phyloP scores from a whole-genome alignment of 2,329 filamentous ascomycete genomes.

The Aspergillus fumigatus region DNA sequence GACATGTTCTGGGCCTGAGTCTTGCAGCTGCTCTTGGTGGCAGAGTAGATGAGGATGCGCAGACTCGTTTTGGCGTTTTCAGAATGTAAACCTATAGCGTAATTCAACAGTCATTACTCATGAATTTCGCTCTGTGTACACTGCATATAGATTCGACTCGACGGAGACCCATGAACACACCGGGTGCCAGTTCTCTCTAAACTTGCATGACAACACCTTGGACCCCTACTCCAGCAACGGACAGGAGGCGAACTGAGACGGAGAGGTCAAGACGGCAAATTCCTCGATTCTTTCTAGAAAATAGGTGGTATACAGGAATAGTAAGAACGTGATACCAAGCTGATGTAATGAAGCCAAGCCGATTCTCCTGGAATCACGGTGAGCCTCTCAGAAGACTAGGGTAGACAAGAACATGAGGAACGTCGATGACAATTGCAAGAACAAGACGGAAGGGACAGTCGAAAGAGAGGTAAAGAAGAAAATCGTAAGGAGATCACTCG shows the following conservation, averaged over 20 bases:
- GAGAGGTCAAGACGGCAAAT: neutral
- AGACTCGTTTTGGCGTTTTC: constrained; percentile 73
- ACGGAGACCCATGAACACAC: neutral
- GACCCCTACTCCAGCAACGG: neutral
- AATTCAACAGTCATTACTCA: neutral
- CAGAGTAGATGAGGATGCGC: constrained; percentile 54
- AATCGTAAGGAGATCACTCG: neutral
- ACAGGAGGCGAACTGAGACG: neutral
- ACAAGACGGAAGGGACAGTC: neutral
- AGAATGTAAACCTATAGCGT: constrained; percentile 58
- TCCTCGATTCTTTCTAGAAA: neutral
- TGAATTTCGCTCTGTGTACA: neutral
- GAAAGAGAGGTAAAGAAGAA: neutral
- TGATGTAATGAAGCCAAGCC: neutral
- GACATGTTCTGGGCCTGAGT: constrained; percentile 67
- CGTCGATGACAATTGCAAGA: neutral
- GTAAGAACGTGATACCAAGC: neutral
- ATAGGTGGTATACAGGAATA: constrained; percentile 6
- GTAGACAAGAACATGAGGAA: constrained; percentile 1
- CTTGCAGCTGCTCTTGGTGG: constrained; percentile 67
- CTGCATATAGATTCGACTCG: neutral
- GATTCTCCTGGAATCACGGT: neutral
- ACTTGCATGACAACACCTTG: too few species aligned
- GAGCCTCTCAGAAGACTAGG: neutral
- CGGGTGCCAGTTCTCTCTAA: too few species aligned